These are phyloP conservation scores for Chalciporus pseudorubinellus DNA, from an alignment of 768 basidiomycete species.

Conservation along the genomic window DNA sequence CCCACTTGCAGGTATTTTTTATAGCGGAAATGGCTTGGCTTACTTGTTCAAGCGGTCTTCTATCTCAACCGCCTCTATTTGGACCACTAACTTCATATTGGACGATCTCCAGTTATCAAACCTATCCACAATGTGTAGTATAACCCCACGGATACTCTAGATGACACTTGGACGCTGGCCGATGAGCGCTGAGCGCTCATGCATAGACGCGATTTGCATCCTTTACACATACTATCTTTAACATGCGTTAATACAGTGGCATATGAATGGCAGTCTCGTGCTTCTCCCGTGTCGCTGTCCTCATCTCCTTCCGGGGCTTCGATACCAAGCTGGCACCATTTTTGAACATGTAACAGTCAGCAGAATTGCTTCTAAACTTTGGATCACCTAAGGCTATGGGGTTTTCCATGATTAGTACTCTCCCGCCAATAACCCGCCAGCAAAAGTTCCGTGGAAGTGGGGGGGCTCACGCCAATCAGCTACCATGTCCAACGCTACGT, in stretches of 20 bases:
- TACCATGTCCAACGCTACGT: conserved; percentile 1
- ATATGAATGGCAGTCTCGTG: background rate
- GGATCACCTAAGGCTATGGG: background rate
- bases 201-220: conserved; percentile 2
- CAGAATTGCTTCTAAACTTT: background rate
- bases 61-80: conserved; percentile 12
- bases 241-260: conserved; percentile 1
- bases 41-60: conserved; percentile 21
- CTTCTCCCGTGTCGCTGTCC: conserved; percentile 3
- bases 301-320: background rate
- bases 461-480: background rate
- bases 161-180: background rate
- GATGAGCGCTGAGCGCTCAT: conserved; percentile 18
- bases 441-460: background rate
- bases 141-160: background rate
- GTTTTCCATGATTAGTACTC: conserved; percentile 6
- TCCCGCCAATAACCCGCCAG: background rate
- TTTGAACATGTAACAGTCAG: background rate
- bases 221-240: background rate
- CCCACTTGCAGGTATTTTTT: conserved; percentile 6
- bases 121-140: conserved; percentile 10
- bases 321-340: background rate
- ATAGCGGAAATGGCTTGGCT: conserved; percentile 20
- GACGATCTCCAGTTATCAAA: conserved; percentile 9
- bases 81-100: conserved; percentile 4